phyloP scores from a whole-genome alignment of 2,329 filamentous ascomycete genomes.

The Arthroderma sp. region DNA sequence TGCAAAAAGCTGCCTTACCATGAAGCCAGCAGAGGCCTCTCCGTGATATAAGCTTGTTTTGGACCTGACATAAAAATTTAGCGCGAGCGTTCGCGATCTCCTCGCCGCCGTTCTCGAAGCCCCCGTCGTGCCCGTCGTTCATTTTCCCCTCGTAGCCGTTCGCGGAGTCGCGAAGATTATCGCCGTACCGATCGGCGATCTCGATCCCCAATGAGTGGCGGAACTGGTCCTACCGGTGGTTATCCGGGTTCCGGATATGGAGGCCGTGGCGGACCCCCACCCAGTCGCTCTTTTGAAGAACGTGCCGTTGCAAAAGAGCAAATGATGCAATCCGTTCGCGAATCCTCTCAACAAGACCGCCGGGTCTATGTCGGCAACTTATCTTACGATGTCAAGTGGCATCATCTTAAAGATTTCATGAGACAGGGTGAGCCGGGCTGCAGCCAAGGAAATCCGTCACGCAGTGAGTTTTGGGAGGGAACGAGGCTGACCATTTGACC shows the following conservation, averaged over 20 bases:
- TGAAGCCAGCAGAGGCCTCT: too few species aligned
- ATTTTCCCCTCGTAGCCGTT: constrained; percentile 67
- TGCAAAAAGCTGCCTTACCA: too few species aligned
- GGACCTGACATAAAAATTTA: constrained; percentile 21
- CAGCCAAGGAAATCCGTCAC: constrained; percentile 10
- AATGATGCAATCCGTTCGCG: constrained; percentile 90
- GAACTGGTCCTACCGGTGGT: constrained; percentile 57
- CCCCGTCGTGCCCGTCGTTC: constrained; percentile 63
- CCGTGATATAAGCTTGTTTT: background rate
- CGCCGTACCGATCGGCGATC: constrained; percentile 62
- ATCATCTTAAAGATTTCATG: constrained; percentile 99
- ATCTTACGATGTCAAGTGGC: constrained; percentile 99
- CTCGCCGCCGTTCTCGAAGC: constrained; percentile 64
- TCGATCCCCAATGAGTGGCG: constrained; percentile 73
- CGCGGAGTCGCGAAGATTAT: constrained; percentile 65
- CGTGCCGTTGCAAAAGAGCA: constrained; percentile 72
- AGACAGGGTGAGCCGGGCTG: constrained; percentile 66
- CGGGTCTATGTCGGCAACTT: constrained; percentile 99
- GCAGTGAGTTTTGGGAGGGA: constrained; percentile 8
- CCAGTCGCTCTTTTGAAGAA: constrained; percentile 67
- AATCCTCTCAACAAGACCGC: constrained; percentile 94
- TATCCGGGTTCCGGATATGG: constrained; percentile 47
- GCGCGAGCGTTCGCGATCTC: constrained; percentile 64
- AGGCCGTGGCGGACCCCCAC: constrained; percentile 51
- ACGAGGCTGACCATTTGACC: constrained; percentile 20